Conservation (phyloP, 106 monocot genomes). For the Apostasia ramifera region DNA sequence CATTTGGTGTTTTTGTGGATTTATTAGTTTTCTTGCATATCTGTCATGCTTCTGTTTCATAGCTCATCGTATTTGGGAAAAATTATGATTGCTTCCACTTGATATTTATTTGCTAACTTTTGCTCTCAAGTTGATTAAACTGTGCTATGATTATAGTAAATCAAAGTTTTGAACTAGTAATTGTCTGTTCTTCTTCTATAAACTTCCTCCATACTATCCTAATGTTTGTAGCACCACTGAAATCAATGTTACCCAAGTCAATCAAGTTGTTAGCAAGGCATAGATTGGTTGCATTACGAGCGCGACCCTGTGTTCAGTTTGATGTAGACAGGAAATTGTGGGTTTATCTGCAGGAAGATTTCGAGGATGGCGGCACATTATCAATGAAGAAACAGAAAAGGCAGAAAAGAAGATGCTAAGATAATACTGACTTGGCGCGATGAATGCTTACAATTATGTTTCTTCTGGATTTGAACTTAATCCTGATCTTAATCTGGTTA, state of each 20-base stretch:
- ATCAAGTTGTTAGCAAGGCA: conserved; percentile 94
- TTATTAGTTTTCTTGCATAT: no score
- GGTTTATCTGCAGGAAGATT: conserved; percentile 97
- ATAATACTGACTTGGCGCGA: conserved; percentile 23
- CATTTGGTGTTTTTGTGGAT: no score
- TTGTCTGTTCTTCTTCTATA: no score
- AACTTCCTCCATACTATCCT: no score
- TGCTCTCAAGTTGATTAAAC: no score
- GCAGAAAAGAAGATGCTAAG: conserved; percentile 57
- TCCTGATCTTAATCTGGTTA: conserved; percentile 37
- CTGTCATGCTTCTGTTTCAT: no score
- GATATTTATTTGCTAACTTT: no score
- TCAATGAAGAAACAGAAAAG: conserved; percentile 95
- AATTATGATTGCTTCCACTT: no score
- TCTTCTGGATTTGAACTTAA: conserved; percentile 40
- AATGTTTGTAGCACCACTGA: no score
- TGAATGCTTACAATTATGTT: conserved; percentile 17
- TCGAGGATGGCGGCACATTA: conserved; percentile 96
- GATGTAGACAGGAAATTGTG: conserved; percentile 87
- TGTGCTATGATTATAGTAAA: no score
- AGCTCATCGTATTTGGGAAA: no score
- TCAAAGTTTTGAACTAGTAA: no score
- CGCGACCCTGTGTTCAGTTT: conserved; percentile 89
- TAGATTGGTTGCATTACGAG: conserved; percentile 92
- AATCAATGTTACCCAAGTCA: conserved; percentile 59